Evolutionary conservation across 331 rosid genomes (phyloP).

Genomic region (Malus hybrid): DNA sequence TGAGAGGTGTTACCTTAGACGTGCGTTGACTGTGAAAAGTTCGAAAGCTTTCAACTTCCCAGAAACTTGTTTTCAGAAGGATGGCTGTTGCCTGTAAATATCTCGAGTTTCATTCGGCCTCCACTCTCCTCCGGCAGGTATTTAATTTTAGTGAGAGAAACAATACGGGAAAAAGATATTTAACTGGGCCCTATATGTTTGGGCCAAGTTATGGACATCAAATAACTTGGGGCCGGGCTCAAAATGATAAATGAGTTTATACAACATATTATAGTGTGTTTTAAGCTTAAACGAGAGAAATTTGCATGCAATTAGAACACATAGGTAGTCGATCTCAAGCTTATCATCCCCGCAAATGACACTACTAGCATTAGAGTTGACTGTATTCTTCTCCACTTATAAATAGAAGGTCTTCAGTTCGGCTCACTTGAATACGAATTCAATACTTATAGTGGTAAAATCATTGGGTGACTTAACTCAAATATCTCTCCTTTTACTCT

Average conservation of each 20-base stretch:
- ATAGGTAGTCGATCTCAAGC: no score
- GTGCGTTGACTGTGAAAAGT: neutral
- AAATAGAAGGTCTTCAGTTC: no score
- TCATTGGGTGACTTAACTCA: no score
- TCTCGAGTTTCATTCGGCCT: neutral
- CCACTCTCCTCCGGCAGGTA: neutral
- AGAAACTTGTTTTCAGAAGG: neutral
- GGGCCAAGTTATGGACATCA: neutral
- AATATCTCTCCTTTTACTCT: no score
- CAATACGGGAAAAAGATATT: neutral
- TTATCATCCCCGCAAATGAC: no score
- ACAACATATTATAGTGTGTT: neutral
- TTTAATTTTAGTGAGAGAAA: neutral
- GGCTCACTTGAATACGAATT: no score
- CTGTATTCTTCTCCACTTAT: no score
- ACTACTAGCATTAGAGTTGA: no score
- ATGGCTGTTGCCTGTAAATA: neutral
- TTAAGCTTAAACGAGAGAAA: neutral
- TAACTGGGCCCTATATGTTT: neutral
- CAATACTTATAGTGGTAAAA: no score
- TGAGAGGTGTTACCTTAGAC: constrained; percentile 4
- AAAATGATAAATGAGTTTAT: neutral
- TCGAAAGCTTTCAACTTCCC: neutral
- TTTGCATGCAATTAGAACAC: no score
- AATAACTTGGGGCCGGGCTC: neutral